Base-by-base conservation (phyloP, 2,329 filamentous ascomycete species). In the Coniochaeta sp. region DNA sequence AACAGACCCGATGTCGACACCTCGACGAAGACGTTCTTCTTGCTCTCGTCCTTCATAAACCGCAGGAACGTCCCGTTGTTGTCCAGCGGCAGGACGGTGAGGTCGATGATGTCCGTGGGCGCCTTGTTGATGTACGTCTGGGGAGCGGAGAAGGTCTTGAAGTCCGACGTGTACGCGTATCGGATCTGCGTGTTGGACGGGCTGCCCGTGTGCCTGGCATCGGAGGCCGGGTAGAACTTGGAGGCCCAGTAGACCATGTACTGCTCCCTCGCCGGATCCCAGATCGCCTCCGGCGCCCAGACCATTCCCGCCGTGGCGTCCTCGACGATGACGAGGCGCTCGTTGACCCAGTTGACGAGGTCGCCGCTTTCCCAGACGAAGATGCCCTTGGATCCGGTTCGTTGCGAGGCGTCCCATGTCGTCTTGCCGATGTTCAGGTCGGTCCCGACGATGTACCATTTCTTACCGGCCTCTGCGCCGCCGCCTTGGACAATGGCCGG, bases 231-330 rank as follows among this genome's bases (percentile, higher is more conserved):
- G 61, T 84, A 84, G 61, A 79, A 79, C 62, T 77, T 79, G 5
- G 77, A 79, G 12, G 77, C 75, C 77, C 77, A 80, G 62, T 78
- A 72, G 5, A 79, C 77, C 32, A 80, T 64, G 55, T 79, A 80
- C 69, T 78, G 74, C 2, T 65, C 68, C 65, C 77, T 76, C 1
- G 70, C 68, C 0, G 73, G 70, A 63, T 84, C 80, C 76, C 77
- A 84, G 58, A 84, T 77, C 0, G 81, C 81, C 57, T 80, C 78
- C 0, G 82, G 82, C 0, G 81, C 82, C 82, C 82, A 85, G 0
- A 83, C 80, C 81, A 84, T 84, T 3, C 81, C 82, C 0, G 80
- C 82, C 3, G 74, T 78, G n/a, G 69, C 68, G 60, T 81, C 76
- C 64, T 84, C 81, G 12, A 84, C 81, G 0, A 67, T 70, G 0